A percentile compares a stretch with the other conserved stretches of the same genome.
Evolutionary conservation across 345 rosid genomes (phyloP).

Genomic region (Camelina hispida): DNA sequence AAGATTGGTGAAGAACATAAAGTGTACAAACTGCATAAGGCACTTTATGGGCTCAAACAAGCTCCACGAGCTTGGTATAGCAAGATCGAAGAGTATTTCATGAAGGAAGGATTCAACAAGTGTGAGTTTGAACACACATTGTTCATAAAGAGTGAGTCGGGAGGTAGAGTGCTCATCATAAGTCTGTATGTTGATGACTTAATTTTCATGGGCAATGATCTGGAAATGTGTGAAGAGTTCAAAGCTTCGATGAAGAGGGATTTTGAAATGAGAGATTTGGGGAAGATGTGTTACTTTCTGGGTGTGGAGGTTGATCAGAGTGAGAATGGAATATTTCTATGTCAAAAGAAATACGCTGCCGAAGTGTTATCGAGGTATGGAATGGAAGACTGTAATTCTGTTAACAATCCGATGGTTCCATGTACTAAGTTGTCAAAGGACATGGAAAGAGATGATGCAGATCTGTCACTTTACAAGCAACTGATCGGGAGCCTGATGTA

Average conservation of each 20-base stretch:
- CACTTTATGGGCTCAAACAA: background rate
- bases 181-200: background rate
- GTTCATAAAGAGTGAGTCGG: background rate
- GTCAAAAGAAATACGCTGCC: background rate
- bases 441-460: background rate
- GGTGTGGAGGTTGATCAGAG: background rate
- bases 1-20: background rate
- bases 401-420: background rate
- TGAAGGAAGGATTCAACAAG: background rate
- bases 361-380: background rate
- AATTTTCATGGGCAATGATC: background rate
- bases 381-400: background rate
- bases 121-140: background rate
- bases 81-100: background rate
- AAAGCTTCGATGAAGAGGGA: background rate
- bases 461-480: background rate
- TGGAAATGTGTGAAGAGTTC: background rate
- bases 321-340: background rate
- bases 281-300: background rate
- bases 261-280: conserved; percentile 15
- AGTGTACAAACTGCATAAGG: background rate
- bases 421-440: background rate
- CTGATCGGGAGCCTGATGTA: background rate
- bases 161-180: background rate
- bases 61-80: background rate